These are phyloP conservation scores for Candida mesenterica DNA, from an alignment of 1,139 yeast genomes.

Conservation along the genomic window DNA sequence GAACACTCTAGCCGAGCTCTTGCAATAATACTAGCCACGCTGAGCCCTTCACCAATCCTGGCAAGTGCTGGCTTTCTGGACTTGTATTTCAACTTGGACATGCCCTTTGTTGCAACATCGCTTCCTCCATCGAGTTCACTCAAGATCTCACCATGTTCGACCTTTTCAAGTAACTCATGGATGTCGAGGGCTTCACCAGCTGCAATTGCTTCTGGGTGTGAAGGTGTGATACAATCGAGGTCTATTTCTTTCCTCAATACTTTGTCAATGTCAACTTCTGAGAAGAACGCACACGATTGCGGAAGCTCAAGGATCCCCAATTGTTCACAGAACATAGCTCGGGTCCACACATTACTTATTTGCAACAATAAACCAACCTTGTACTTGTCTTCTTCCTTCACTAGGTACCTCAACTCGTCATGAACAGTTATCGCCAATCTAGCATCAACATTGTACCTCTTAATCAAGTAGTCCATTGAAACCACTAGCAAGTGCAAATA, in stretches of 20 bases:
- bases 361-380: slow-evolving; percentile 82
- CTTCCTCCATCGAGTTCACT: slow-evolving; percentile 3
- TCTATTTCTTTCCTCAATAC: slow-evolving; percentile 87
- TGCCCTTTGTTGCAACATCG: slow-evolving; percentile 6
- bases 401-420: slow-evolving; percentile 87
- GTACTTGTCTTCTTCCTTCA: slow-evolving; percentile 68
- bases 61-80: slow-evolving; percentile 26
- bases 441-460: slow-evolving; percentile 68
- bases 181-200: slow-evolving; percentile 81
- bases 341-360: slow-evolving; percentile 89
- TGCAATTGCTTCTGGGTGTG: slow-evolving; percentile 68
- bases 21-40: slow-evolving; percentile 18
- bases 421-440: slow-evolving; percentile 87
- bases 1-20: slow-evolving; percentile 33
- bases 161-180: slow-evolving; percentile 41
- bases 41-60: slow-evolving; percentile 21
- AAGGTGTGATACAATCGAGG: slow-evolving; percentile 87
- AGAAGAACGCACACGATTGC: slow-evolving; percentile 92
- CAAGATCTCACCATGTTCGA: slow-evolving; percentile 23
- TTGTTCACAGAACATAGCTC: slow-evolving; percentile 94
- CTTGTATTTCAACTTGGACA: slow-evolving; percentile 17
- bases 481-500: slow-evolving; percentile 82
- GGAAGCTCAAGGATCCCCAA: slow-evolving; percentile 88
- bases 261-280: slow-evolving; percentile 87
- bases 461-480: slow-evolving; percentile 81